Base-by-base conservation (phyloP, 2,329 filamentous ascomycete species). In the Calycina marina region DNA sequence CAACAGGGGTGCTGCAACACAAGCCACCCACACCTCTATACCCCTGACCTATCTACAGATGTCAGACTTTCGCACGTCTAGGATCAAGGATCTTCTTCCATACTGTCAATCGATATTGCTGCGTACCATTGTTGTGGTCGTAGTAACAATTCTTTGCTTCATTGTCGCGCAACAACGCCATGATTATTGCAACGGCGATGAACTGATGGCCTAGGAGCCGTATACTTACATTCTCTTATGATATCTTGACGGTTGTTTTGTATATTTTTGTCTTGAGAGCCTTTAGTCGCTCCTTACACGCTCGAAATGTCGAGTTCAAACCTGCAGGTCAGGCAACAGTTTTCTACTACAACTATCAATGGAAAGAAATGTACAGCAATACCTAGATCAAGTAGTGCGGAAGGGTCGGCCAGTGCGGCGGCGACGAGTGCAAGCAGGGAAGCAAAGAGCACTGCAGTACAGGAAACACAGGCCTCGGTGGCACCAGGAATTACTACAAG, bases 331-430 rank as follows among this genome's bases (percentile, higher is more conserved):
- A 60, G 63, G 47, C 59, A 60, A 38, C n/a, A n/a, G n/a, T n/a
- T n/a, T n/a, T 61, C 63, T 38, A 58, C 65, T 36, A 69, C 65
- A 34, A 61, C 52, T 30, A 55, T 69, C 34, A 51, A 59, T 36
- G 64, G 63, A 31, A 62, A 58, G 49, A 59, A 59, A 51, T 70
- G 68, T 55, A 71, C 67, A 45, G 65, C 62, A 38, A 55, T 69
- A 41, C 65, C 65, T 8, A 22, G 20, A n/a, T 22, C 20, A 22
- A n/a, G n/a, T n/a, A n/a, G n/a, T n/a, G n/a, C n/a, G n/a, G 20
- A 22, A 9, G 20, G 8, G 20, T 22, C 20, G 20, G 20, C 30
- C 15, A 4, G 13, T 14, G 22, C 12, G 33, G 14, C 27, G 18
- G 20, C 35, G 22, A 9, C 25, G 25, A 14, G 28, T 22, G 17